These are phyloP conservation scores for Fusarium sambucinum DNA, from an alignment of 2,329 filamentous ascomycete species.

Conservation along the genomic window DNA sequence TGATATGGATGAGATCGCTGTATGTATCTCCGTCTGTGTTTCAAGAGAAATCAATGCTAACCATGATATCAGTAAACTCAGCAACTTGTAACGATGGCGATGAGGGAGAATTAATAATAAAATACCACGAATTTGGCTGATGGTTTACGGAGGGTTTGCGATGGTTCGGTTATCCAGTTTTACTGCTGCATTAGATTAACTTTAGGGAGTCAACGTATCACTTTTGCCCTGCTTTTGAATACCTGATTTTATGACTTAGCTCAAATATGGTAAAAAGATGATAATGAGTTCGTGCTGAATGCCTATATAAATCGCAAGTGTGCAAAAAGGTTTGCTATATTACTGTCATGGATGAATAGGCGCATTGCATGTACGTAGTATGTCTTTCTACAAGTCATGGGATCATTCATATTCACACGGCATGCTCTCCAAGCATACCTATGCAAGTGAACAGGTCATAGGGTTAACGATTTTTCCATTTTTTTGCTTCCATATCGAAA, in stretches of 20 bases:
- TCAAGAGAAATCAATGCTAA: conserved; percentile 21
- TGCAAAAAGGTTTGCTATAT: background rate
- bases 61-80: conserved; percentile 28
- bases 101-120: conserved; percentile 34
- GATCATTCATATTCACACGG: background rate
- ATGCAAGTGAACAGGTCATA: conserved; percentile 2
- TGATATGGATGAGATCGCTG: conserved; percentile 74
- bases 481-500: conserved; percentile 44
- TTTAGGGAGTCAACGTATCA: background rate
- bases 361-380: background rate
- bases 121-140: conserved; percentile 35
- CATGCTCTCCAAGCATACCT: conserved; percentile 1
- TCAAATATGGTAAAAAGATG: background rate
- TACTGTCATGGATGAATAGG: background rate
- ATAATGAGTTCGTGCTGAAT: background rate
- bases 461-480: conserved; percentile 40
- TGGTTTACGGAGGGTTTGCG: background rate
- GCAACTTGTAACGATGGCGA: background rate
- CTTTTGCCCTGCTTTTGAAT: background rate
- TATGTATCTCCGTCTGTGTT: conserved; percentile 38
- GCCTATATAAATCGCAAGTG: background rate
- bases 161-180: background rate
- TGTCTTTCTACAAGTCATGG: background rate
- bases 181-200: background rate
- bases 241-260: background rate